phyloP scores from a whole-genome alignment of 805 yeast genomes.

The Spathaspora hagerdaliae region DNA sequence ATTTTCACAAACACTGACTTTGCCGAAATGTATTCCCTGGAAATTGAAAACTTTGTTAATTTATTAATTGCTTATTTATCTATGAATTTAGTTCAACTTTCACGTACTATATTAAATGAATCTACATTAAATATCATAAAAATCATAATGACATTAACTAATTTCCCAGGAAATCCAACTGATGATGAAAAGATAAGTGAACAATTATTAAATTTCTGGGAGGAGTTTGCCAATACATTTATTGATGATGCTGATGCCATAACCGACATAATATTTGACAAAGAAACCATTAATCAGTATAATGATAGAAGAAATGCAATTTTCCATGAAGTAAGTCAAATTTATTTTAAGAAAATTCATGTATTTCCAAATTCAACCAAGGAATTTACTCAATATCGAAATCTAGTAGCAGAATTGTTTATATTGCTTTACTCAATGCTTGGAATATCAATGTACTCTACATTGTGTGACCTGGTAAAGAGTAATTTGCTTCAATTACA shows the following conservation, averaged over 20 bases:
- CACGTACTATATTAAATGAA: slow-evolving; percentile 34
- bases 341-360: slow-evolving; percentile 69
- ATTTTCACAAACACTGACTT: slow-evolving; percentile 27
- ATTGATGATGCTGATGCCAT: slow-evolving; percentile 42
- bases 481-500: background rate
- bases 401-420: slow-evolving; percentile 73
- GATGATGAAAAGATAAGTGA: slow-evolving; percentile 53
- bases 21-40: slow-evolving; percentile 25
- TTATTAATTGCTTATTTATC: slow-evolving; percentile 46
- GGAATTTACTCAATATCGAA: slow-evolving; percentile 66
- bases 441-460: slow-evolving; percentile 44
- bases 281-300: slow-evolving; percentile 12
- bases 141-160: slow-evolving; percentile 50
- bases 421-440: slow-evolving; percentile 67
- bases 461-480: slow-evolving; percentile 4
- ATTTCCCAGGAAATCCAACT: slow-evolving; percentile 54
- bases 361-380: slow-evolving; percentile 37
- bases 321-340: slow-evolving; percentile 49
- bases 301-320: slow-evolving; percentile 22
- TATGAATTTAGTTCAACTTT: slow-evolving; percentile 40
- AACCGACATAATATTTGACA: slow-evolving; percentile 8
- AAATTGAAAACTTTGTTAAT: slow-evolving; percentile 40
- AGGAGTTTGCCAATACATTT: slow-evolving; percentile 56
- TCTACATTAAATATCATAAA: slow-evolving; percentile 39
- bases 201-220: slow-evolving; percentile 64